A percentile compares a stretch with the other conserved stretches of the same genome.
Evolutionary conservation across 768 basidiomycete species (phyloP).

Genomic region (Tubosaeta sp.): DNA sequence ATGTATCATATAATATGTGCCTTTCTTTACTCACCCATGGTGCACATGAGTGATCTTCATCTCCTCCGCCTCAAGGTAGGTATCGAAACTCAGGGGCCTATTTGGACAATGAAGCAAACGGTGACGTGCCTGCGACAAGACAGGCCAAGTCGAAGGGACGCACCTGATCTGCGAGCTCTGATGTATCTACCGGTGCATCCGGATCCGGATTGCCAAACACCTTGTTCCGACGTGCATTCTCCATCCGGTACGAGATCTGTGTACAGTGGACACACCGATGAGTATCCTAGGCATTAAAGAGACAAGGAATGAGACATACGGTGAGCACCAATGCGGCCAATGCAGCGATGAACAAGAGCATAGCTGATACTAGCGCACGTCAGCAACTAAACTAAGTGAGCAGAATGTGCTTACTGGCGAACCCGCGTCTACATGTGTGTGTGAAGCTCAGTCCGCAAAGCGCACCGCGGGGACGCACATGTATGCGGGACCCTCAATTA

Average conservation of each 20-base stretch:
- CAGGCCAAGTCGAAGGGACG: constrained; percentile 2
- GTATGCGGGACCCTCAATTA: constrained; percentile 38
- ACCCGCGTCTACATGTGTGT: not conserved
- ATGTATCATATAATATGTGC: no score
- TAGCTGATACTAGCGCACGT: constrained; percentile 9
- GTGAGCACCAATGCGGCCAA: constrained; percentile 16
- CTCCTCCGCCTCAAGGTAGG: not conserved
- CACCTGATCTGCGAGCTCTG: constrained; percentile 63
- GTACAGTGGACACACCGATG: no score
- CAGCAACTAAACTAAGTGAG: not conserved
- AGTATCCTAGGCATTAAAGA: not conserved
- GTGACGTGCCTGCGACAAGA: not conserved
- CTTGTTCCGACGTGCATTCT: constrained; percentile 54
- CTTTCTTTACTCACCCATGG: no score
- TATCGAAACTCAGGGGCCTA: constrained; percentile 2
- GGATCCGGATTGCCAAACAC: constrained; percentile 47
- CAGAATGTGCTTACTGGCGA: not conserved
- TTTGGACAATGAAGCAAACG: no score
- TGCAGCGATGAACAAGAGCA: constrained; percentile 23
- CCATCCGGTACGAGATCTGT: constrained; percentile 59
- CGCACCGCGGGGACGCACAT: constrained; percentile 19
- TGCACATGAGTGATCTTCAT: no score
- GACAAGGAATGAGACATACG: constrained; percentile 8
- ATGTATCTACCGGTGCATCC: constrained; percentile 54
- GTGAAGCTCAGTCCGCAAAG: not conserved